Conservation (phyloP, 805 yeast species). For the Starmerella apicola region DNA sequence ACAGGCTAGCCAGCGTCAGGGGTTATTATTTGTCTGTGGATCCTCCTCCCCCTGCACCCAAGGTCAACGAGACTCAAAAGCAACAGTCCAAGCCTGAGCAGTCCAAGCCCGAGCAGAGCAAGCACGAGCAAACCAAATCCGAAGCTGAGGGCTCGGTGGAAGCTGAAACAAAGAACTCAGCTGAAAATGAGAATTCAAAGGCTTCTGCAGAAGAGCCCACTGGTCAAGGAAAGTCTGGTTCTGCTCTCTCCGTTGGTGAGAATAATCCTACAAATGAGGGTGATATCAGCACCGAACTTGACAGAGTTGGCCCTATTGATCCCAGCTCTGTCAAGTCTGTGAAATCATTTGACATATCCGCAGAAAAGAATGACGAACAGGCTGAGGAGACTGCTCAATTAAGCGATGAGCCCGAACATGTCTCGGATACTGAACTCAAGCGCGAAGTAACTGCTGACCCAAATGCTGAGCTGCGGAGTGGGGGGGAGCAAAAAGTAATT, state of each 20-base stretch:
- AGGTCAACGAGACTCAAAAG: neutral
- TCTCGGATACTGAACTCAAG: slow-evolving; percentile 3
- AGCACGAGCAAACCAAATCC: neutral
- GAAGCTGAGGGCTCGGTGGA: neutral
- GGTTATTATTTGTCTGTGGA: slow-evolving; percentile 40
- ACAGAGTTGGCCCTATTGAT: neutral
- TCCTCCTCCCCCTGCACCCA: slow-evolving; percentile 14
- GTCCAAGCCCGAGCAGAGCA: neutral
- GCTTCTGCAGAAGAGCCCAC: slow-evolving; percentile 1
- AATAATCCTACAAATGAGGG: neutral
- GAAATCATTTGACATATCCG: neutral
- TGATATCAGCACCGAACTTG: neutral
- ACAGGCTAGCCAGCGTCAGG: slow-evolving; percentile 85
- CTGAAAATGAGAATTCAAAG: neutral
- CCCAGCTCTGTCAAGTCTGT: neutral
- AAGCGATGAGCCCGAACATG: neutral
- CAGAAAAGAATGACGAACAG: neutral
- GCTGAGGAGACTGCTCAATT: too few relatives aligned
- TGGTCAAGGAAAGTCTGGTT: neutral
- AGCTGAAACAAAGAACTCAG: neutral
- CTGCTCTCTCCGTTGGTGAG: neutral
- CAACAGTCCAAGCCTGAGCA: neutral
- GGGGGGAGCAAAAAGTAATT: slow-evolving; percentile 7
- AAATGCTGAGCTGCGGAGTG: slow-evolving; percentile 2
- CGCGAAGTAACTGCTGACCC: slow-evolving; percentile 6